Conservation (phyloP, 345 rosid genomes). For the Salix viminalis region DNA sequence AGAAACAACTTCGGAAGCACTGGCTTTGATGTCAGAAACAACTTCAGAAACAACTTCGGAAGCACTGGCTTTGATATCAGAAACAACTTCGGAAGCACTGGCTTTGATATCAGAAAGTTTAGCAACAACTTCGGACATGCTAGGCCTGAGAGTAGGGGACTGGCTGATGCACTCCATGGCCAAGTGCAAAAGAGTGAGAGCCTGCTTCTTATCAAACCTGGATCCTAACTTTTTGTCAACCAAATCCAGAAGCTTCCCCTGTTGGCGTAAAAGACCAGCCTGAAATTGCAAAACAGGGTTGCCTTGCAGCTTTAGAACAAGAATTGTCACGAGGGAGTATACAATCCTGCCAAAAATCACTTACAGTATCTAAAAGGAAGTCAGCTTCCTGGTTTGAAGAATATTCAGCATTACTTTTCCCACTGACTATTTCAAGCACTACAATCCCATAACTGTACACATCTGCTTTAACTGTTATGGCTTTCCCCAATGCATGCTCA, state of each 20-base stretch:
- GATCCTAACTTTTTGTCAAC: conserved; percentile 1
- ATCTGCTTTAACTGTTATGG: conserved; percentile 15
- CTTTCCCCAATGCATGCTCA: conserved; percentile 7
- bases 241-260: background rate
- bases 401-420: background rate
- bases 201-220: background rate
- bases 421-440: conserved; percentile 20
- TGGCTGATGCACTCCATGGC: conserved; percentile 16
- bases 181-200: background rate
- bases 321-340: background rate
- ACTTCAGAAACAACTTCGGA: too few species aligned
- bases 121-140: conserved; percentile 6
- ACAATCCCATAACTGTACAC: conserved; percentile 20
- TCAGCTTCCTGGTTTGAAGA: background rate
- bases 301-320: background rate
- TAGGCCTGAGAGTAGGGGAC: conserved; percentile 19
- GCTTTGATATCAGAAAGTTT: too few species aligned
- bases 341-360: background rate
- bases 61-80: too few species aligned
- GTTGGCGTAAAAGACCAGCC: conserved; percentile 3
- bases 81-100: too few species aligned
- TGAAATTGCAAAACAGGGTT: background rate
- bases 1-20: too few species aligned
- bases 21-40: too few species aligned
- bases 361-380: conserved; percentile 16